phyloP scores from a whole-genome alignment of 257 asterid species.

The Ehretia macrophylla region DNA sequence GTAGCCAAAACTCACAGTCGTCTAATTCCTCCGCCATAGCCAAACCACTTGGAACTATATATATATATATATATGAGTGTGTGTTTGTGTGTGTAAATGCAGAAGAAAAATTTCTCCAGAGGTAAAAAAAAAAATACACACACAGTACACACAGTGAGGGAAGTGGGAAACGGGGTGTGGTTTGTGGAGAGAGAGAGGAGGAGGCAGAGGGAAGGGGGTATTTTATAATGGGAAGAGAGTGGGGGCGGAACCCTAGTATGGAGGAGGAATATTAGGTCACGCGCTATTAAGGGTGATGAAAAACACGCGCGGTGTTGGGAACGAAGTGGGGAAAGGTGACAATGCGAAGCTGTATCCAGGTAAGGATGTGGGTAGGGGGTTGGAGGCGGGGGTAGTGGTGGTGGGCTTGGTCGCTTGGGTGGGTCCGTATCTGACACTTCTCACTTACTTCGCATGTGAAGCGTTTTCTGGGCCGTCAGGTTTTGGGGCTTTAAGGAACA shows the following conservation, averaged over 20 bases:
- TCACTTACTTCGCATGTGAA: not conserved
- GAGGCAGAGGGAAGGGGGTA: not conserved
- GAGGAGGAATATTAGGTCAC: not conserved
- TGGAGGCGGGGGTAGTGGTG: too few species aligned
- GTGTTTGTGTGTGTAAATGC: not conserved
- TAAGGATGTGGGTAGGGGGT: too few species aligned
- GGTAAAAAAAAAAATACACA: not conserved
- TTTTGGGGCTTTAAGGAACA: not conserved
- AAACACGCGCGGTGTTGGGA: not conserved
- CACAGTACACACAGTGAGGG: too few species aligned
- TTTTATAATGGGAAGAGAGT: not conserved
- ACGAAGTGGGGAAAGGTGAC: not conserved
- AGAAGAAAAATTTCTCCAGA: not conserved
- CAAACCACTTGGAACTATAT: not conserved
- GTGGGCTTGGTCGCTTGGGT: not conserved
- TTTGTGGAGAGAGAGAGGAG: not conserved
- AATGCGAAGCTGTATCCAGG: too few species aligned
- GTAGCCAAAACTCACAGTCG: conserved; percentile 39
- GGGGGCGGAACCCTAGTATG: not conserved
- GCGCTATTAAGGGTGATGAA: not conserved
- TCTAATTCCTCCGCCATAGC: conserved; percentile 28
- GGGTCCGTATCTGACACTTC: not conserved
- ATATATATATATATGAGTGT: too few species aligned
- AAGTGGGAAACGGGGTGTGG: not conserved
- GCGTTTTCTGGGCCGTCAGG: not conserved